Conservation (phyloP, 2,329 filamentous ascomycete species). For the Cephalotrichum gorgonifer region DNA sequence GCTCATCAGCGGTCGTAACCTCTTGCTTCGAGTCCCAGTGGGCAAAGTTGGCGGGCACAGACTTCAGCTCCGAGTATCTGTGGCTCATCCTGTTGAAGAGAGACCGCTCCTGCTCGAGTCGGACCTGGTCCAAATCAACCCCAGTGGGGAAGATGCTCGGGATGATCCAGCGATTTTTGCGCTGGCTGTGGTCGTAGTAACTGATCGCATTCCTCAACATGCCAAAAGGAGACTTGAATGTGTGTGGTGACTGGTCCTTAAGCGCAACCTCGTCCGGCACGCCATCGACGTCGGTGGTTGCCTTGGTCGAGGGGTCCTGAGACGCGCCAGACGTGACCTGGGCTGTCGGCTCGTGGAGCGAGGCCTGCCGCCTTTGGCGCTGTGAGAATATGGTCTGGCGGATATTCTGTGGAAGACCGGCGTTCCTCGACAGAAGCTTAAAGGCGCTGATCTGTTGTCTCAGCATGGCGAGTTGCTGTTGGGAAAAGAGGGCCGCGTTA, state of each 20-base stretch:
- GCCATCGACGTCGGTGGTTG: constrained; percentile 6
- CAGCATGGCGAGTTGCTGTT: constrained; percentile 68
- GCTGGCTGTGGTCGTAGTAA: constrained; percentile 68
- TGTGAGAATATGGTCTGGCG: constrained; percentile 77
- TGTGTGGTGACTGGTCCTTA: constrained; percentile 52
- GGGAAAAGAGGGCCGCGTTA: constrained; percentile 54
- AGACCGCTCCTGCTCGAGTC: constrained; percentile 78
- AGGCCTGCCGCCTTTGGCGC: constrained; percentile 49
- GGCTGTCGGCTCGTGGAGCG: neutral
- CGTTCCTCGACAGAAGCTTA: constrained; percentile 79
- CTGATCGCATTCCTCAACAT: constrained; percentile 52
- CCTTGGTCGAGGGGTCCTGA: constrained; percentile 8
- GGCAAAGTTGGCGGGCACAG: constrained; percentile 73
- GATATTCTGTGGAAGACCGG: constrained; percentile 65
- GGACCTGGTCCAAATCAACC: constrained; percentile 74
- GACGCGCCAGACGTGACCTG: constrained; percentile 18
- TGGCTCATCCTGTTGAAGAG: constrained; percentile 85
- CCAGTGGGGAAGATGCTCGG: constrained; percentile 84
- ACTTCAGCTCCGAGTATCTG: constrained; percentile 74
- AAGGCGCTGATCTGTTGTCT: constrained; percentile 86
- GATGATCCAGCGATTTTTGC: constrained; percentile 68
- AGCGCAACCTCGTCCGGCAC: constrained; percentile 25
- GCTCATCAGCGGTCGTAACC: constrained; percentile 60
- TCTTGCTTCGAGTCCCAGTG: constrained; percentile 76
- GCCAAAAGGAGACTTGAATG: constrained; percentile 62